phyloP scores from a whole-genome alignment of 2,329 filamentous ascomycete species.

The Biscogniauxia sp. region DNA sequence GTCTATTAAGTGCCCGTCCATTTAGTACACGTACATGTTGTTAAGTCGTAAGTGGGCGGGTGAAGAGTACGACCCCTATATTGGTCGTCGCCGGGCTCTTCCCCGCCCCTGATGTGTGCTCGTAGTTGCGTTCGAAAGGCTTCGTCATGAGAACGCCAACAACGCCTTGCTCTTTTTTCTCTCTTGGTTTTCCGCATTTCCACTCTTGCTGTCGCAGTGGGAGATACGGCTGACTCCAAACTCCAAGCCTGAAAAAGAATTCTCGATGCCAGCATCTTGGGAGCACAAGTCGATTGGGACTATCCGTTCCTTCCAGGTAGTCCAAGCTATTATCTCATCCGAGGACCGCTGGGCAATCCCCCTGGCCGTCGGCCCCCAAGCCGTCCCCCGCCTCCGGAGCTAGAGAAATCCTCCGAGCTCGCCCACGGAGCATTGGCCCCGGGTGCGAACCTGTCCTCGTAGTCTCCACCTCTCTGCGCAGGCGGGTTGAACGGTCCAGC shows the following conservation, averaged over 20 bases:
- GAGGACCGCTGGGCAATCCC: slow-evolving; percentile 37
- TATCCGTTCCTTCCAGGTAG: background rate
- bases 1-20: background rate
- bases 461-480: slow-evolving; percentile 32
- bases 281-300: background rate
- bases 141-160: background rate
- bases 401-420: slow-evolving; percentile 39
- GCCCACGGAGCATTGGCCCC: slow-evolving; percentile 50
- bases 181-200: background rate
- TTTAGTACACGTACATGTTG: background rate
- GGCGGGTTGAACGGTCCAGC: slow-evolving; percentile 47
- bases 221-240: background rate
- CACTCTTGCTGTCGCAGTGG: background rate
- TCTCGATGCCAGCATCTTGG: background rate
- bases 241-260: background rate
- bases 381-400: slow-evolving; percentile 37
- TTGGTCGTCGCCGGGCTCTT: background rate
- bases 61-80: background rate
- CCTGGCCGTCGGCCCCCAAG: slow-evolving; percentile 36
- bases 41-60: background rate
- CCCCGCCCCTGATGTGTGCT: background rate
- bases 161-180: background rate
- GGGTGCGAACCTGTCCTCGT: slow-evolving; percentile 47
- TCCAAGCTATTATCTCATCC: slow-evolving; percentile 38
- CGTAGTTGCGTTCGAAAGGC: background rate